Conservation (phyloP, 2,329 filamentous ascomycete genomes). For the Botrytis squamosa region DNA sequence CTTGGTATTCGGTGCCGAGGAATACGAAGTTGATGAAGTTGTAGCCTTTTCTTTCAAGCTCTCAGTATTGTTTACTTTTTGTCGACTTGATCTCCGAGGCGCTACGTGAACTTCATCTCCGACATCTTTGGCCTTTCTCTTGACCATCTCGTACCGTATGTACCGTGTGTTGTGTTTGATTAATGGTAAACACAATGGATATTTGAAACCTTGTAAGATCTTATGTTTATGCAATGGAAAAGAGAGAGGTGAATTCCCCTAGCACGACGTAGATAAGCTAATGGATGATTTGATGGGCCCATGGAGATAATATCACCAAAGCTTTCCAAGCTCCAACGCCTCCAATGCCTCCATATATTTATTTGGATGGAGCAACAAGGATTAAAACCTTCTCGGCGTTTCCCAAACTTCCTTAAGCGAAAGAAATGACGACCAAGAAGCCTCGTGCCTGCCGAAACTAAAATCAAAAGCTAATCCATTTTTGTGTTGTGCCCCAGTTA, state of each 20-base stretch:
- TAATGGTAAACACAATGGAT: background rate
- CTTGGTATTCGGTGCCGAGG: constrained; percentile 15
- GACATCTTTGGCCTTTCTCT: constrained; percentile 35
- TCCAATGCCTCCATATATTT: background rate
- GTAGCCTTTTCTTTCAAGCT: constrained; percentile 23
- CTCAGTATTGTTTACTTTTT: constrained; percentile 18
- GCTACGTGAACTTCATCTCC: constrained; percentile 19
- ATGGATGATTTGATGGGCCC: background rate
- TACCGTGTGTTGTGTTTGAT: background rate
- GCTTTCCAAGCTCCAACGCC: background rate
- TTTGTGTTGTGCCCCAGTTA: constrained; percentile 2
- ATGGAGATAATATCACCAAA: background rate
- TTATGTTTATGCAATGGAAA: constrained; percentile 2
- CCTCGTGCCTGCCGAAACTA: constrained; percentile 19
- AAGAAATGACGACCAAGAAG: constrained; percentile 15
- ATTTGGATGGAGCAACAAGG: background rate
- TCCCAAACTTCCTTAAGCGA: constrained; percentile 19
- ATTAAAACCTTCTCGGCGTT: constrained; percentile 1
- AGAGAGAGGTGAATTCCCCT: background rate
- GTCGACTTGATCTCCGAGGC: constrained; percentile 34
- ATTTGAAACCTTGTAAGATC: background rate
- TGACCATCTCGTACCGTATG: constrained; percentile 28
- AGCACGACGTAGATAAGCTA: background rate
- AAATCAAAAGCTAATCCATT: constrained; percentile 10
- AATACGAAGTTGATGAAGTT: constrained; percentile 17